These are phyloP conservation scores for Psilocybe tampanensis DNA, from an alignment of 768 basidiomycete genomes.

Conservation along the genomic window DNA sequence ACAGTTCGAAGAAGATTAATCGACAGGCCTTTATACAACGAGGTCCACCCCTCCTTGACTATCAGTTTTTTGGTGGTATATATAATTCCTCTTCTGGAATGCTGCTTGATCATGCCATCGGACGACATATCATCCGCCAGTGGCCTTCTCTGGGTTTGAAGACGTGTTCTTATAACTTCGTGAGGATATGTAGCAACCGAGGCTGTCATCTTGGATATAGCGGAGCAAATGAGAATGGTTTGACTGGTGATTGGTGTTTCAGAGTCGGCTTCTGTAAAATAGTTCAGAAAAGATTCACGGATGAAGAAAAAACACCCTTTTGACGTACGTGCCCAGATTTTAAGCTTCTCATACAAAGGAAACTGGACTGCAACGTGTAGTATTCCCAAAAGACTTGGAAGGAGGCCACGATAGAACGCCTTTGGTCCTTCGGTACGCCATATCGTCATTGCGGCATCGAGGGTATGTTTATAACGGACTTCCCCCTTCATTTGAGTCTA, in stretches of 20 bases:
- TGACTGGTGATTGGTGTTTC: constrained; percentile 53
- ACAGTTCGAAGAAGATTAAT: constrained; percentile 94
- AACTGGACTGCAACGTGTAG: constrained; percentile 97
- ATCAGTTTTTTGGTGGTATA: constrained; percentile 76
- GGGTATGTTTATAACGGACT: constrained; percentile 82
- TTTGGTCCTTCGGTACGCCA: constrained; percentile 84
- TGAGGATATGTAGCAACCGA: constrained; percentile 97
- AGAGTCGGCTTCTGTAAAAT: constrained; percentile 43
- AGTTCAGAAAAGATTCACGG: constrained; percentile 5
- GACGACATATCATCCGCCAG: constrained; percentile 60
- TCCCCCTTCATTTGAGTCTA: constrained; percentile 86
- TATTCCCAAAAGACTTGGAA: constrained; percentile 94
- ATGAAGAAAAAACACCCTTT: constrained; percentile 3
- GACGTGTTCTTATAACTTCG: constrained; percentile 96
- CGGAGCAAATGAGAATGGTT: constrained; percentile 87
- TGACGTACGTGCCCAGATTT: constrained; percentile 79
- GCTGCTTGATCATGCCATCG: constrained; percentile 60
- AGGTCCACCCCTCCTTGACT: constrained; percentile 82
- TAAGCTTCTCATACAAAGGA: constrained; percentile 93
- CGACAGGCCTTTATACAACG: constrained; percentile 91
- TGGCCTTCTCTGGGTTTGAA: constrained; percentile 83
- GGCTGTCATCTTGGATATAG: constrained; percentile 94
- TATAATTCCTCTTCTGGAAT: constrained; percentile 65
- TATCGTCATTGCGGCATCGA: constrained; percentile 88
- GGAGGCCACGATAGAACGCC: constrained; percentile 93